These are phyloP conservation scores for Oxytropis ochrocephala DNA, from an alignment of 306 rosid species.

Conservation along the genomic window DNA sequence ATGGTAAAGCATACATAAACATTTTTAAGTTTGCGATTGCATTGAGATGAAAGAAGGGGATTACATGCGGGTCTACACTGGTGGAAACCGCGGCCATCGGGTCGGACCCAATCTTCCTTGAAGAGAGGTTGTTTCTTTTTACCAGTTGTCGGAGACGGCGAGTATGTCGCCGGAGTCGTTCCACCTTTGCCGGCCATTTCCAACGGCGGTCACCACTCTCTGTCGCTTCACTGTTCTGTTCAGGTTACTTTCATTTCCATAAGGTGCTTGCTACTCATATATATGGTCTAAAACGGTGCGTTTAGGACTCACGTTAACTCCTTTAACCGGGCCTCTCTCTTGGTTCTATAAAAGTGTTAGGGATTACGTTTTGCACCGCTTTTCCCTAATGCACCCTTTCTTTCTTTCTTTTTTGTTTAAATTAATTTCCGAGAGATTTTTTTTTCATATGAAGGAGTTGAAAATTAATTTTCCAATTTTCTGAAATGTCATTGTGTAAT, in stretches of 20 bases:
- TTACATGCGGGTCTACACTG: conserved; percentile 95
- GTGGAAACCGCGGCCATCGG: conserved; percentile 78
- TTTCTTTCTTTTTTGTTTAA: no score
- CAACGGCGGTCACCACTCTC: background rate
- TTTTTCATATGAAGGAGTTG: no score
- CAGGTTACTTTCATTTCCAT: background rate
- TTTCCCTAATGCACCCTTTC: no score
- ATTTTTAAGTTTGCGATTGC: background rate
- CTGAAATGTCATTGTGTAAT: no score
- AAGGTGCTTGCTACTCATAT: background rate
- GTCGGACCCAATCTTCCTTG: conserved; percentile 64
- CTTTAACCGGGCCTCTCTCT: background rate
- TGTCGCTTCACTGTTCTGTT: background rate
- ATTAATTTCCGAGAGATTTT: no score
- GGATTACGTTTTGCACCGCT: no score
- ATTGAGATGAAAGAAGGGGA: background rate
- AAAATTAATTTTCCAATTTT: no score
- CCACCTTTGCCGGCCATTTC: conserved; percentile 65
- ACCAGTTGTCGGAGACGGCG: conserved; percentile 52
- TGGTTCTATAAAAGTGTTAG: background rate
- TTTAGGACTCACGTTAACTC: background rate
- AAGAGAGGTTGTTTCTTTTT: conserved; percentile 36
- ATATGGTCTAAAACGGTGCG: background rate
- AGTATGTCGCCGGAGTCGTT: conserved; percentile 55
- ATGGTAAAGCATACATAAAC: background rate